phyloP scores from a whole-genome alignment of 1,139 yeast species.

The Eremothecium sinecaudum region DNA sequence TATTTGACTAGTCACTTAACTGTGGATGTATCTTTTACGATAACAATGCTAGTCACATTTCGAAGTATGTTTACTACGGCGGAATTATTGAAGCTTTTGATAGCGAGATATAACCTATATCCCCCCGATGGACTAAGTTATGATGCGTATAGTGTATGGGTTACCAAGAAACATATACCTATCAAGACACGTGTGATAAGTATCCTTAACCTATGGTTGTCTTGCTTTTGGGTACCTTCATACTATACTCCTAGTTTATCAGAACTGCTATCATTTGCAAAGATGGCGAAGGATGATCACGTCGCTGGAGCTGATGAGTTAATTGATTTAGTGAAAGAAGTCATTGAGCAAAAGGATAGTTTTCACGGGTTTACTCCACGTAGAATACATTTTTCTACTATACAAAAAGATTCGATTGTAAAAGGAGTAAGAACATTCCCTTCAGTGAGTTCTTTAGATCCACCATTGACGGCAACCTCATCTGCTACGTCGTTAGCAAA shows the following conservation, averaged over 20 bases:
- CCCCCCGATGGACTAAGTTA: slow-evolving; percentile 86
- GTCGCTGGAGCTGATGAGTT: slow-evolving; percentile 37
- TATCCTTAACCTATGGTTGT: slow-evolving; percentile 61
- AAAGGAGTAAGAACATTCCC: neutral
- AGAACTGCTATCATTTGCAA: slow-evolving; percentile 52
- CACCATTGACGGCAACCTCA: slow-evolving; percentile 5
- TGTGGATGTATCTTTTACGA: slow-evolving; percentile 58
- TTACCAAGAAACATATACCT: slow-evolving; percentile 55
- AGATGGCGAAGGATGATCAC: slow-evolving; percentile 38
- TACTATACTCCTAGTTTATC: slow-evolving; percentile 46
- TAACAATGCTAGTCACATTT: slow-evolving; percentile 66
- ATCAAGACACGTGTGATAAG: slow-evolving; percentile 62
- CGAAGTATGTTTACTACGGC: slow-evolving; percentile 64
- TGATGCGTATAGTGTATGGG: slow-evolving; percentile 79
- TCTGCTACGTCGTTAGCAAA: slow-evolving; percentile 12
- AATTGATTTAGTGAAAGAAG: slow-evolving; percentile 23
- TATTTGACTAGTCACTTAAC: slow-evolving; percentile 74
- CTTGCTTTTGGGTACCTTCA: slow-evolving; percentile 67
- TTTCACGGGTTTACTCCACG: slow-evolving; percentile 1
- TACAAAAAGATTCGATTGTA: slow-evolving; percentile 3
- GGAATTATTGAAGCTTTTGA: slow-evolving; percentile 53
- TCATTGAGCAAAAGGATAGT: slow-evolving; percentile 9
- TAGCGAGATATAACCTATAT: slow-evolving; percentile 56
- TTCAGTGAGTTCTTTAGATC: no score
- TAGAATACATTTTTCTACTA: slow-evolving; percentile 4